Conservation (phyloP, 495 filamentous ascomycete genomes). For the Penicillium paxilli region DNA sequence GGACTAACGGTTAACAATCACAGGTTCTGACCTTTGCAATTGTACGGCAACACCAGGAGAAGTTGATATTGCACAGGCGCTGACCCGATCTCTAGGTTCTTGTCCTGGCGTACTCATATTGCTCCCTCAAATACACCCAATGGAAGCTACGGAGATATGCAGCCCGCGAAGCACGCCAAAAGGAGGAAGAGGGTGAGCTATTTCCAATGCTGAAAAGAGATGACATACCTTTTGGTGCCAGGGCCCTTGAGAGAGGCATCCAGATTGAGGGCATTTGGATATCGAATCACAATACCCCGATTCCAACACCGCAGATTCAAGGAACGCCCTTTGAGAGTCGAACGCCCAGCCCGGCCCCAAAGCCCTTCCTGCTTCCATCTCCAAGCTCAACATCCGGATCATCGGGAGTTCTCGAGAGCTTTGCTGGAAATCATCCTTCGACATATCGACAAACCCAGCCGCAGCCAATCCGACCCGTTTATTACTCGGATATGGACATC, state of each 20-base stretch:
- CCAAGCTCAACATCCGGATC: neutral
- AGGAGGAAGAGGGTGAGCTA: conserved; percentile 37
- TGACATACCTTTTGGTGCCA: conserved; percentile 84
- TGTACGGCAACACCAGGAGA: conserved; percentile 30
- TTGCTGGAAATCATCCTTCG: neutral
- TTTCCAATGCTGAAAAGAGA: conserved; percentile 41
- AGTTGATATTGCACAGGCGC: conserved; percentile 2
- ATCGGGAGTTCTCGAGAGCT: neutral
- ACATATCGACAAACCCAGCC: neutral
- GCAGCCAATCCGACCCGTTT: neutral
- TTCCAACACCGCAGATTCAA: conserved; percentile 24
- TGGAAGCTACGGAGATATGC: conserved; percentile 65
- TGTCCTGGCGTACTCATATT: conserved; percentile 45
- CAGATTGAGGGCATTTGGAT: conserved; percentile 90
- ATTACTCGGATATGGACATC: conserved; percentile 6
- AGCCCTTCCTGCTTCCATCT: neutral
- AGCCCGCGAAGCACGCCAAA: conserved; percentile 63
- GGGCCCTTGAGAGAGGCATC: conserved; percentile 82
- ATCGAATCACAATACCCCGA: conserved; percentile 59
- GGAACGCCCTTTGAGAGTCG: conserved; percentile 16
- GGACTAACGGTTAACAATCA: neutral
- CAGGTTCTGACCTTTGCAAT: conserved; percentile 48
- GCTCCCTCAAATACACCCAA: conserved; percentile 57
- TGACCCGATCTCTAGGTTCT: conserved; percentile 43
- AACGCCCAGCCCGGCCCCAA: conserved; percentile 14